Evolutionary conservation across 129 eudicot genomes (phyloP).

Genomic region (Scalesia atractyloides): DNA sequence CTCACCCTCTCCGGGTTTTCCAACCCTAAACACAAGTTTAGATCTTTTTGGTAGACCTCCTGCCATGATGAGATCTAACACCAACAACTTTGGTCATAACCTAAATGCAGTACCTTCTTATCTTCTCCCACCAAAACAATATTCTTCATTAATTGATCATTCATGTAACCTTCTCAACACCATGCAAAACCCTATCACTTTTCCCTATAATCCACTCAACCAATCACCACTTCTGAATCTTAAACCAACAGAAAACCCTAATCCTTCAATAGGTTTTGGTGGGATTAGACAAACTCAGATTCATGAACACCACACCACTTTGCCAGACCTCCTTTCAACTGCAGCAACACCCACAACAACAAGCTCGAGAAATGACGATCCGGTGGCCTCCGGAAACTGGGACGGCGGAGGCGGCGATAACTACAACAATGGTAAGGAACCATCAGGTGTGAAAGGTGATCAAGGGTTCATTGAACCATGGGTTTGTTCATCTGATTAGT

Average conservation of each 20-base stretch:
- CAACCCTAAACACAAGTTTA: slow-evolving; percentile 36
- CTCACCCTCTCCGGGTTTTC: slow-evolving; percentile 32
- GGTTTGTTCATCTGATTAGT: slow-evolving; percentile 23
- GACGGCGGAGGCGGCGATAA: too few species aligned
- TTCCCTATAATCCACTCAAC: slow-evolving; percentile 30
- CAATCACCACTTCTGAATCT: slow-evolving; percentile 20
- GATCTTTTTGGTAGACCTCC: slow-evolving; percentile 64
- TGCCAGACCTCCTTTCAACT: slow-evolving; percentile 16
- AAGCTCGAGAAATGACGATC: slow-evolving; percentile 1
- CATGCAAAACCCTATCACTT: slow-evolving; percentile 41
- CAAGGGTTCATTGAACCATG: slow-evolving; percentile 36
- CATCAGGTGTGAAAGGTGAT: slow-evolving; percentile 29
- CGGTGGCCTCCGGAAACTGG: slow-evolving; percentile 8
- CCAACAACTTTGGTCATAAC: slow-evolving; percentile 35
- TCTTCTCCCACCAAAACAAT: slow-evolving; percentile 50
- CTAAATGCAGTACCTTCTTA: slow-evolving; percentile 45
- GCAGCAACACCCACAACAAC: slow-evolving; percentile 16
- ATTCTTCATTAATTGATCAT: slow-evolving; percentile 23
- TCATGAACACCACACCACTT: background rate
- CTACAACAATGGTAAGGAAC: background rate
- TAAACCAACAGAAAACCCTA: slow-evolving; percentile 1
- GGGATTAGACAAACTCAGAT: background rate
- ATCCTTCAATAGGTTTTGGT: slow-evolving; percentile 19
- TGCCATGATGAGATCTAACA: slow-evolving; percentile 39
- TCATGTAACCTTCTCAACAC: slow-evolving; percentile 12